Percentiles rank a stretch among this genome's conserved stretches.
Evolutionary conservation across 179 eudicot genomes (phyloP).

Genomic region (Patellifolia procumbens): DNA sequence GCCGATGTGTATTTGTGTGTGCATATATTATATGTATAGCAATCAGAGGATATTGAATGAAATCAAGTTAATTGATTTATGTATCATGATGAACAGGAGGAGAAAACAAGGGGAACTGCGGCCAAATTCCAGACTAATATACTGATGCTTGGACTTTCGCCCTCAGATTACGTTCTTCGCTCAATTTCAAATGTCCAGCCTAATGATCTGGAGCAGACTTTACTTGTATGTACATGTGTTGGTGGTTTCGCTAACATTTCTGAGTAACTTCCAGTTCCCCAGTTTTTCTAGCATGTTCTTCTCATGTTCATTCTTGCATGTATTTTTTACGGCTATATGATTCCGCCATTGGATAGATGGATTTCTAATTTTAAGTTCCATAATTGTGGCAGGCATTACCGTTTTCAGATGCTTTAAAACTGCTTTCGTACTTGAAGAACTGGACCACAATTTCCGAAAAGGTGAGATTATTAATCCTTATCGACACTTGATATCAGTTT

Average conservation of each 20-base stretch:
- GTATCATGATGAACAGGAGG: conserved; percentile 57
- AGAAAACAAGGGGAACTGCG: conserved; percentile 57
- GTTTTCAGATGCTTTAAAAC: conserved; percentile 91
- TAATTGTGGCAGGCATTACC: conserved; percentile 77
- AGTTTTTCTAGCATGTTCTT: not conserved
- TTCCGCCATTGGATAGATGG: conserved; percentile 15
- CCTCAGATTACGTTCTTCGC: conserved; percentile 80
- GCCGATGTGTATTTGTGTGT: not conserved
- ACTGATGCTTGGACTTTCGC: conserved; percentile 84
- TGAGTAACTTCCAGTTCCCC: not conserved
- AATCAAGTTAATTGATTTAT: conserved; percentile 4
- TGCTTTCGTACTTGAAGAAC: conserved; percentile 71
- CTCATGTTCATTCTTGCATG: not conserved
- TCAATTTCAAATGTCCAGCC: conserved; percentile 81
- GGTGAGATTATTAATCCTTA: conserved; percentile 40
- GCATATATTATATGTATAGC: not conserved
- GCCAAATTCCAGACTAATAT: conserved; percentile 66
- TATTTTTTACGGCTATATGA: conserved; percentile 9
- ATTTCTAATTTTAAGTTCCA: conserved; percentile 23
- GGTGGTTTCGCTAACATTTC: not conserved
- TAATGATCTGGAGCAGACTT: conserved; percentile 93
- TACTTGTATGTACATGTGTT: conserved; percentile 50
- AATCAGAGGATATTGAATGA: not conserved
- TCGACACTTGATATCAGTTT: not conserved
- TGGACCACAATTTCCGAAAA: conserved; percentile 74